These are phyloP conservation scores for Trematosphaeria pertusa DNA, from an alignment of 2,329 filamentous ascomycete genomes.

Conservation along the genomic window DNA sequence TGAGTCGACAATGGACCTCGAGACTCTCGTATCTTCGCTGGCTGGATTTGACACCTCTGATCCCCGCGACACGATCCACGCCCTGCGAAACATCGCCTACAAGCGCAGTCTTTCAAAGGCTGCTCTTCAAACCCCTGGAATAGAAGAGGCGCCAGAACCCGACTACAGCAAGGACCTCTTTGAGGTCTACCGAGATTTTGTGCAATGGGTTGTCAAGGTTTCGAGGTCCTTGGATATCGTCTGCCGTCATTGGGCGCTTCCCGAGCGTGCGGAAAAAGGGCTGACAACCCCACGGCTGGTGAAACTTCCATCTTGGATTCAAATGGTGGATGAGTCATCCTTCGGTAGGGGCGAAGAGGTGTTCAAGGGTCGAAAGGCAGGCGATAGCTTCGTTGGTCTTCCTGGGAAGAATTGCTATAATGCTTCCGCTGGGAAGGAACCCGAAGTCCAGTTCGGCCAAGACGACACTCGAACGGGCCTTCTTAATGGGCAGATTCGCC, in stretches of 20 bases:
- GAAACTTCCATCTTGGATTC: constrained; percentile 16
- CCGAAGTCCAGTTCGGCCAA: constrained; percentile 8
- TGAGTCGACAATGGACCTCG: constrained; percentile 18
- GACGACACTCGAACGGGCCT: too few species aligned
- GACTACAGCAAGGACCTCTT: constrained; percentile 16
- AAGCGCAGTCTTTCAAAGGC: not conserved
- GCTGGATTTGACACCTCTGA: constrained; percentile 27
- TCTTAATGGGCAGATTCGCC: too few species aligned
- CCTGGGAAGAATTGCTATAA: constrained; percentile 12
- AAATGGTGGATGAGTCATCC: too few species aligned
- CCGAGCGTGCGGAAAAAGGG: not conserved
- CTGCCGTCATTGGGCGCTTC: constrained; percentile 19
- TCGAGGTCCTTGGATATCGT: constrained; percentile 16
- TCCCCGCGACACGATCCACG: constrained; percentile 32
- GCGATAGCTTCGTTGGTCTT: constrained; percentile 19
- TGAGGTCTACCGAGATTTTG: constrained; percentile 17
- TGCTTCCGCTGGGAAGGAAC: constrained; percentile 5
- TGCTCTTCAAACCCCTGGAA: not conserved
- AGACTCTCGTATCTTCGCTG: constrained; percentile 26
- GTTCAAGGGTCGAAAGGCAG: constrained; percentile 8
- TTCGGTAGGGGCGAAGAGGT: too few species aligned
- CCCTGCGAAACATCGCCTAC: constrained; percentile 23
- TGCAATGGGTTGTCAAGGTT: constrained; percentile 9
- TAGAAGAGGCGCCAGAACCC: constrained; percentile 3
- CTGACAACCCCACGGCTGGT: not conserved